A percentile compares a stretch with the other conserved stretches of the same genome.
phyloP scores from a whole-genome alignment of 148 eudicot genomes.

The Rheum nobile region DNA sequence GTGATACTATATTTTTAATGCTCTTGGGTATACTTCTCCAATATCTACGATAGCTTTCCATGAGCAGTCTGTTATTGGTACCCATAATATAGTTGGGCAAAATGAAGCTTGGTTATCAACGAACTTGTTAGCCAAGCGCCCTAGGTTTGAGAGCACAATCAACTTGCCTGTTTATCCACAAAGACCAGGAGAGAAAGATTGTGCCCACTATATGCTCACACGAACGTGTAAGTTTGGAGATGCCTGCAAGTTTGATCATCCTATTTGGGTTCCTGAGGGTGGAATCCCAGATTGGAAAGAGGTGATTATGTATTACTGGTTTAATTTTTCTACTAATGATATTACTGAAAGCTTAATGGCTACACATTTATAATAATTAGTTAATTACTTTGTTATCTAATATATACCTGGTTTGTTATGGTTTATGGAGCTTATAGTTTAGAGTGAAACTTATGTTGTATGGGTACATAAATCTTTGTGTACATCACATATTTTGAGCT shows the following conservation, averaged over 20 bases:
- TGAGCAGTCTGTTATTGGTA: constrained; percentile 69
- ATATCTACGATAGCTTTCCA: constrained; percentile 77
- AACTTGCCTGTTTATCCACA: constrained; percentile 85
- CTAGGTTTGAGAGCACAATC: constrained; percentile 83
- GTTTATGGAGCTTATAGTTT: neutral
- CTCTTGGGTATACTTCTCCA: constrained; percentile 40
- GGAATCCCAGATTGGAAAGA: constrained; percentile 99
- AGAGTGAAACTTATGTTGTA: neutral
- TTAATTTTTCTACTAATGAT: constrained; percentile 14
- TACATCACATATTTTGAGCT: too few species aligned
- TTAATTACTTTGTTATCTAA: constrained; percentile 14
- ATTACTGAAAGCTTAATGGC: constrained; percentile 2
- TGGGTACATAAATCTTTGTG: neutral
- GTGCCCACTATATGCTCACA: constrained; percentile 97
- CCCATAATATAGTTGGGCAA: constrained; percentile 69
- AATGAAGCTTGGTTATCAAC: constrained; percentile 88
- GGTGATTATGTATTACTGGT: constrained; percentile 60
- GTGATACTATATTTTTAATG: neutral
- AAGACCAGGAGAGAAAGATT: constrained; percentile 98
- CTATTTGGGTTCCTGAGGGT: constrained; percentile 98
- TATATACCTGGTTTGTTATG: neutral
- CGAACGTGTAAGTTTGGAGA: constrained; percentile 99
- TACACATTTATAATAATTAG: neutral
- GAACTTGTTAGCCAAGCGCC: constrained; percentile 83
- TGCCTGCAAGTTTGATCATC: constrained; percentile 98